Base-by-base conservation (phyloP, 495 filamentous ascomycete genomes). In the Copromyces sp. region DNA sequence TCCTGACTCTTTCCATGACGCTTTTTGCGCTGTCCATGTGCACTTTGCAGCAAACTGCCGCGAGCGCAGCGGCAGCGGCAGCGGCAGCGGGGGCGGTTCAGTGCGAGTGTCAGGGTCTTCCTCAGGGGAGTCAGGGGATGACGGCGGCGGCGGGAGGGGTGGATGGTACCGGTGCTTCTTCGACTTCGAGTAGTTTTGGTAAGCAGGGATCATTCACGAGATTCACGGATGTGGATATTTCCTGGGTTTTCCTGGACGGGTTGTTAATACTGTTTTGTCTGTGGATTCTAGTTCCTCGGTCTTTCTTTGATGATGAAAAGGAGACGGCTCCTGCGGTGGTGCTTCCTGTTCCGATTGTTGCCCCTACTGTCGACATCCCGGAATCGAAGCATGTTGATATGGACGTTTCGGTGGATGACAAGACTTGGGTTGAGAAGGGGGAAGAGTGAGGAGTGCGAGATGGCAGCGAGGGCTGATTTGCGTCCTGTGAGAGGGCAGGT, bases 21-120 rank as follows among this genome's bases (percentile, higher is more conserved):
- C 78, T 86, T 40, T 84, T 87, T 69, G 76, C 80, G 16, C 76
- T 83, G 24, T 81, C 83, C 2, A 78, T 83, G 42, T 85, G 81
- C 69, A 78, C 69, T 69, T 75, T 37, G 75, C 53, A 41, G 40
- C 80, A 53, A 82, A 79, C 59, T 71, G 78, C 47, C 68, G 72
- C 65, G 71, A 74, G 12, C 77, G 75, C 72, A 75, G 75, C 12
- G 69, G 42, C 35, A 24, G 24, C 24, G 24, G 24, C 35, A 37
- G 35, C 35, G 35, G 24, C 24, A 1, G 24, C 24, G 24, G 24
- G 3, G 1, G 35, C 29, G n/a, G 29, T 35, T 68, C 72, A 29
- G 70, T 69, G 12, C 20, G 59, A 12, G 24, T 59, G 47, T 59
- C 47, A 59, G 47, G 11, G 59, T 32, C 42, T 38, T 75, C 70